Base-by-base conservation (phyloP, 371 early-diverging fungal species). In the Syncephalastrum racemosum region DNA sequence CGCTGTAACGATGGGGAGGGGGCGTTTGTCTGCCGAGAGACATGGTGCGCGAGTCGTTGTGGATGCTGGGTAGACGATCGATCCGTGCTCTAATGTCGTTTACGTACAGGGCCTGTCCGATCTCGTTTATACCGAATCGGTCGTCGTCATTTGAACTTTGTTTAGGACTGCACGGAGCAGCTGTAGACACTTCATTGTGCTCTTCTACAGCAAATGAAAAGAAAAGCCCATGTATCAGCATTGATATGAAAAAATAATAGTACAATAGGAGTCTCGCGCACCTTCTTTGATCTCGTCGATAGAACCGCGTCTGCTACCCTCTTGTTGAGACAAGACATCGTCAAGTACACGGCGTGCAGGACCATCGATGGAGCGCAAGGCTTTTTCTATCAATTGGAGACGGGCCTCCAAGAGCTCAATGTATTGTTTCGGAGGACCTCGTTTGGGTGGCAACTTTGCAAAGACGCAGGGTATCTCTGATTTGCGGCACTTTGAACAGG, bases 391-490 rank as follows among this genome's bases (percentile, higher is more conserved):
- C 24, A 70, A 64, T 39, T 67, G 68, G 15, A 79, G 62, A 43
- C 75, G 62, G 22, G 67, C 70, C 43, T 79, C 79, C 18, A 79
- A 46, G n/a, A 65, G 56, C 43, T 79, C 79, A 43, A 76, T 74
- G 31, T 79, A 79, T 47, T 76, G 77, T 20, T 74, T 75, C 15
- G 79, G 79, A 20, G 70, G 77, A 18, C 75, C 74, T 44, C 74
- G 62, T 48, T 73, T 75, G 4, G 75, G 71, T 40, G 73, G 73
- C 20, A 69, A 59, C 53, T 75, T 71, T 1, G 71, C 72, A 65
- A 76, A 79, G 10, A 71, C 70, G 55, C 79, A 79, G 8, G 59
- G 61, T 13, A 57, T 58, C 23, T 74, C 71, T 20, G 72, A 62
- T 49, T 69, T 73, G 25, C 61, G 54, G 58, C 79, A 79, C 22